These are phyloP conservation scores for Francoa sonchifolia DNA, from an alignment of 441 rosid species.

Conservation along the genomic window DNA sequence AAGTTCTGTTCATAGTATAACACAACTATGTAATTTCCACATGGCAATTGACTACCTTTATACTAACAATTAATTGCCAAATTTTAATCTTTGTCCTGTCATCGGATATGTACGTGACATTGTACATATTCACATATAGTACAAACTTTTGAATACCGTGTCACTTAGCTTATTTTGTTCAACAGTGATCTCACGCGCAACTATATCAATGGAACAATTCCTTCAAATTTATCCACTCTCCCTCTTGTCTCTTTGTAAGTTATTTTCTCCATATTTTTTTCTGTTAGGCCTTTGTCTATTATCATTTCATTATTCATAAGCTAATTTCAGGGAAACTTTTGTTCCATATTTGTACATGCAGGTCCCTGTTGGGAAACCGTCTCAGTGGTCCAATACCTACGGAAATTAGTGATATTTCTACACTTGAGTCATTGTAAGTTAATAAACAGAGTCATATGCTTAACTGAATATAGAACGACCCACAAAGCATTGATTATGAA, in stretches of 20 bases:
- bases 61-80: too few relatives aligned
- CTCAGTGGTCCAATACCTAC: conserved; percentile 53
- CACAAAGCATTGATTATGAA: background rate
- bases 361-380: conserved; percentile 56
- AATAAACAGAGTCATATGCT: background rate
- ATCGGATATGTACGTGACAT: too few relatives aligned
- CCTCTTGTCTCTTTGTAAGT: conserved; percentile 46
- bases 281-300: background rate
- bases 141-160: too few relatives aligned
- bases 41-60: too few relatives aligned
- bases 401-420: conserved; percentile 38
- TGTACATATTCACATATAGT: too few relatives aligned
- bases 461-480: background rate
- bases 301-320: conserved; percentile 1
- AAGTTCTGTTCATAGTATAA: too few relatives aligned
- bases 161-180: conserved; percentile 2
- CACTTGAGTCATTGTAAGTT: conserved; percentile 51
- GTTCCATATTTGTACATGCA: conserved; percentile 7
- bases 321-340: too few relatives aligned
- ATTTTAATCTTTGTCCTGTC: too few relatives aligned
- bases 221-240: conserved; percentile 35
- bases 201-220: conserved; percentile 63
- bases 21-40: too few relatives aligned
- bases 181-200: conserved; percentile 64
- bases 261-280: background rate